Conservation (phyloP, 2,329 filamentous ascomycete genomes). For the Paecilomyces fulvus region DNA sequence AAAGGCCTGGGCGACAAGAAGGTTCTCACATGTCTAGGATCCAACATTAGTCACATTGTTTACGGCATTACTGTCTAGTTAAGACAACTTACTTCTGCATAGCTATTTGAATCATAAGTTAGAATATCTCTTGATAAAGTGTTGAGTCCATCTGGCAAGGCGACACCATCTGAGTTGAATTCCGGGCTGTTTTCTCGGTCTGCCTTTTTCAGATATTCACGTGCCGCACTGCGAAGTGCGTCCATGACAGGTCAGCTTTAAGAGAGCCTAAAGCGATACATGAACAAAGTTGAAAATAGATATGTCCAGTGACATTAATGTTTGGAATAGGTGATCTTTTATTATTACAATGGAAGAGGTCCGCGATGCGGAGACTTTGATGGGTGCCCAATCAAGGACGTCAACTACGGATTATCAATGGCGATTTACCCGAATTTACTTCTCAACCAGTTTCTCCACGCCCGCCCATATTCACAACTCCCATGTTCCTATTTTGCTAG, state of each 20-base stretch:
- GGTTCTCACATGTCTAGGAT: constrained; percentile 22
- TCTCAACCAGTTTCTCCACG: neutral
- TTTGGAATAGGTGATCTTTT: neutral
- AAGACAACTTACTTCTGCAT: constrained; percentile 14
- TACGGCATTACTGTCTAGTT: neutral
- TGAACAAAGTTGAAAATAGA: neutral
- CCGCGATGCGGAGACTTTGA: neutral
- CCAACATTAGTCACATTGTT: neutral
- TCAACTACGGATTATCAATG: neutral
- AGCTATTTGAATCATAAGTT: constrained; percentile 10
- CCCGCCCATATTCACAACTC: neutral
- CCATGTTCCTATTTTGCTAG: neutral
- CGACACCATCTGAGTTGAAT: constrained; percentile 5
- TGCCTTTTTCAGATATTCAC: constrained; percentile 12
- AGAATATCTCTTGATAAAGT: constrained; percentile 25
- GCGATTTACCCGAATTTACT: neutral
- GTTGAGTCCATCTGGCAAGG: constrained; percentile 10
- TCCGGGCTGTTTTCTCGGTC: constrained; percentile 5
- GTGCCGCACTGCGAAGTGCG: constrained; percentile 18
- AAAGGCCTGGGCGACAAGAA: constrained; percentile 19
- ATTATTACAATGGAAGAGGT: neutral
- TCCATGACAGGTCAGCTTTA: constrained; percentile 4
- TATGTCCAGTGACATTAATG: neutral
- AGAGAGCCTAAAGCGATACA: neutral
- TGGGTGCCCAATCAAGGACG: neutral